Percentiles rank a stretch among this genome's conserved stretches.
Conservation (phyloP, 805 yeast genomes). For the Barnettozyma pratensis region DNA sequence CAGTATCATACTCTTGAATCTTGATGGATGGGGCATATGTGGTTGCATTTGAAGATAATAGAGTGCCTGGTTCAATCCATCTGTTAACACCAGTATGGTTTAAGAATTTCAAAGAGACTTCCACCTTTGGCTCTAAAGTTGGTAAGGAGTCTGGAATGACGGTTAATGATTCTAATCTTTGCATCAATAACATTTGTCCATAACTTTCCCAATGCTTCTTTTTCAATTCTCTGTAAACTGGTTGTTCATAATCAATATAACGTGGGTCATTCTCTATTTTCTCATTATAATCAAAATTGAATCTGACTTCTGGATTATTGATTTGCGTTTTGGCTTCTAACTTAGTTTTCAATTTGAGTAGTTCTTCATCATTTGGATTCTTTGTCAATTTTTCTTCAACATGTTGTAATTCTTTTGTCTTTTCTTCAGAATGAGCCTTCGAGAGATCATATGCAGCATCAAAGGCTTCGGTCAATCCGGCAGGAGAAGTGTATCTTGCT, state of each 20-base stretch:
- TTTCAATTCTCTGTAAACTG: constrained; percentile 73
- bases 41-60: constrained; percentile 70
- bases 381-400: constrained; percentile 27
- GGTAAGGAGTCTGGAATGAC: constrained; percentile 95
- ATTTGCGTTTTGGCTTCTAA: constrained; percentile 59
- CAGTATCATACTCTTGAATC: constrained; percentile 63
- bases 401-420: constrained; percentile 35
- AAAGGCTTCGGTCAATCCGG: constrained; percentile 66
- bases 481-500: constrained; percentile 60
- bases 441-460: constrained; percentile 60
- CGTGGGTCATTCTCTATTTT: constrained; percentile 35
- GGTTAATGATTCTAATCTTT: constrained; percentile 78
- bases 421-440: constrained; percentile 40
- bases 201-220: constrained; percentile 67
- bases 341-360: constrained; percentile 22
- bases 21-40: constrained; percentile 71
- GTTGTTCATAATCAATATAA: constrained; percentile 59
- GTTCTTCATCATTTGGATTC: constrained; percentile 15
- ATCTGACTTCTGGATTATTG: constrained; percentile 80
- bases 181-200: constrained; percentile 78
- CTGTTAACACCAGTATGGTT: constrained; percentile 57
- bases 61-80: constrained; percentile 76
- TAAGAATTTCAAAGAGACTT: constrained; percentile 70
- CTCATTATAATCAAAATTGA: constrained; percentile 47
- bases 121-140: constrained; percentile 75